phyloP scores from a whole-genome alignment of 495 filamentous ascomycete genomes.

The Lindgomyces ingoldianus region DNA sequence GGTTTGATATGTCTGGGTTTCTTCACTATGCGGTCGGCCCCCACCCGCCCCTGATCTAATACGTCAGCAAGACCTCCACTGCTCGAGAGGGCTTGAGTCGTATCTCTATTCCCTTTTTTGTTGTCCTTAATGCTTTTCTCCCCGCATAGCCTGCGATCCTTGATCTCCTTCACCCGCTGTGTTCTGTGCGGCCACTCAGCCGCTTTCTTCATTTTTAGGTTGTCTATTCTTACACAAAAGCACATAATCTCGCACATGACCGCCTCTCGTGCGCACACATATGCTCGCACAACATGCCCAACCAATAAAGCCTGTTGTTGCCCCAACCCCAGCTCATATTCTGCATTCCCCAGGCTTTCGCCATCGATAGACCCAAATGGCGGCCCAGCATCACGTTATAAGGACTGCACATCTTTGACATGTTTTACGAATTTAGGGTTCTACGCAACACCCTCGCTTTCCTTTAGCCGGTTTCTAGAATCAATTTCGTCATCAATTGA shows the following conservation, averaged over 20 bases:
- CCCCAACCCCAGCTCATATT: neutral
- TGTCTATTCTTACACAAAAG: slow-evolving; percentile 12
- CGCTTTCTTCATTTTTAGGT: slow-evolving; percentile 5
- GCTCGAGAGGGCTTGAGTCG: neutral
- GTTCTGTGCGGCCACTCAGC: neutral
- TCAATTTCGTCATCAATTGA: neutral
- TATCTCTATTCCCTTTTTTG: neutral
- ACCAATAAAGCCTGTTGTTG: neutral
- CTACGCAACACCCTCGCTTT: neutral
- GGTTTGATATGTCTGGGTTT: neutral
- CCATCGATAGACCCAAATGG: neutral
- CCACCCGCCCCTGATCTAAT: neutral
- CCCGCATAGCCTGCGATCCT: neutral
- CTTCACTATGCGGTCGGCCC: no score
- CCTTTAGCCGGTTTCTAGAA: neutral
- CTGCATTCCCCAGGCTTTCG: neutral
- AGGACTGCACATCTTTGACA: slow-evolving; percentile 9
- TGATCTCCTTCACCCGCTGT: neutral
- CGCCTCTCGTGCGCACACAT: neutral
- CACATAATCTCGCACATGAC: slow-evolving; percentile 8
- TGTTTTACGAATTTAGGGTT: slow-evolving; percentile 2
- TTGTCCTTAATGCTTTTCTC: neutral
- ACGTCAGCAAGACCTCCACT: slow-evolving; percentile 23
- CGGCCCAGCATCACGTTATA: neutral
- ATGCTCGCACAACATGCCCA: slow-evolving; percentile 14